Base-by-base conservation (phyloP, 2,329 filamentous ascomycete species). In the Lachnellula subtilissima region DNA sequence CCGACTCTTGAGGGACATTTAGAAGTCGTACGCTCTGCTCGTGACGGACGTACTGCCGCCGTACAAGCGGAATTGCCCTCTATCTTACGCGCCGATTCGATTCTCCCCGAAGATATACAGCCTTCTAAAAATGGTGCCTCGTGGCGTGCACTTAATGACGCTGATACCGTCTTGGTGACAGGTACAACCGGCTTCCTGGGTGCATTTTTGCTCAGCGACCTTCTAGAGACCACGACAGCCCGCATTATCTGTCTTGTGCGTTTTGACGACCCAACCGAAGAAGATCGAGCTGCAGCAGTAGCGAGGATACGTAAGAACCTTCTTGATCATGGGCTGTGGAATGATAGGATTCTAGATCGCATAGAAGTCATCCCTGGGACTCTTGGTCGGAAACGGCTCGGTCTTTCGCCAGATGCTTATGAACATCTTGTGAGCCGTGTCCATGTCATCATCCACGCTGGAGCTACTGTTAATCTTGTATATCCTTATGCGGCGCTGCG, bases 171-270 rank as follows among this genome's bases (percentile, higher is more conserved):
- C 7, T 87, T 97, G 70, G 73, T 96, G 12, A 96, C 91, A 4
- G 91, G 92, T 48, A 89, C 88, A 2, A 97, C 91, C 3, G 92
- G 91, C 1, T 97, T 96, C 76, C 73, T 97, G 22, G 91, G 92
- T 35, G 82, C 88, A 0, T 95, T 91, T 67, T 76, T 96, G 7
- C 75, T 95, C 35, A 80, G 80, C 54, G 89, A 95, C 52, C 73
- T 96, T 2, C 77, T 96, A 1, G 79, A 81, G 50, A 77, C 85
- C 23, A 76, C 77, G 15, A 73, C 74, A 15, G 79, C 76, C 19
- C 71, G 74, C 23, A 75, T 82, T 14, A 83, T 82, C 58, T 79
- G 96, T 19, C 83, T 95, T 52, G 85, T 86, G 0, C 85, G 91
- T 54, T 87, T 96, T 5, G 86, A 89, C 48, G 86, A 90, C 57